Evolutionary conservation across 306 rosid species (phyloP), one percentile per base, ranked within the genome.

Genomic region (Casuarina equisetifolia): DNA sequence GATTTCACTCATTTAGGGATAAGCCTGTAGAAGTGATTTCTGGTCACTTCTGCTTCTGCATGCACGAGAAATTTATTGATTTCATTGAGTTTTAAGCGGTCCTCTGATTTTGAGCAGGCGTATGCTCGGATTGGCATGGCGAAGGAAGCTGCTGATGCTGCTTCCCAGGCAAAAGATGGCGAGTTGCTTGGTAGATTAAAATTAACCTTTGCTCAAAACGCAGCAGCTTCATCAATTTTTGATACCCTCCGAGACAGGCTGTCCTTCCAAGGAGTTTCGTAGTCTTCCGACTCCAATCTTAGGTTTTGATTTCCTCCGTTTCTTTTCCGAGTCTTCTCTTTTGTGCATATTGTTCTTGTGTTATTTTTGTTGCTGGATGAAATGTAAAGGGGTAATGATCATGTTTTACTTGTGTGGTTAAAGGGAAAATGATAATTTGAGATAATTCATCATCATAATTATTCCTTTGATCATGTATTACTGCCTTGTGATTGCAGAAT

Each of bases 131-230:
- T 95, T 72, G 97, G 96, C 85, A 87, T 91, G 99, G 96, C 94
- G 44, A 95, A 92, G 87, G 99, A 92, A 92, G 99, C 99, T 19
- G 97, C 96, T 0, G 97, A 95, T 81, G 97, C 99, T 76, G 99
- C 99, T 71, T 90, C 95, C 44, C 99, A 92, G 84, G 90, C 97
- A 7, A 95, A 95, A 78, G 97, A 95, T 54, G 97, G 99, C 35
- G 97, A 95, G 82, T 85, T 95, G 76, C 96, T 95, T 68, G 99
- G 96, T 79, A 89, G 97, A 79, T 84, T 95, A 80, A 95, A 90
- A 82, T 81, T 75, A 79, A 91, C 97, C 0, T 90, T 95, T 76
- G 85, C 97, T 49, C 97, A 92, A 82, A 92, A 91, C 82, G 85
- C 96, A 1, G 93, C 91, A 38, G 97, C 97, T 72, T 85, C 96